Evolutionary conservation across 768 basidiomycete species (phyloP).

Genomic region (Gymnopilus dilepis): DNA sequence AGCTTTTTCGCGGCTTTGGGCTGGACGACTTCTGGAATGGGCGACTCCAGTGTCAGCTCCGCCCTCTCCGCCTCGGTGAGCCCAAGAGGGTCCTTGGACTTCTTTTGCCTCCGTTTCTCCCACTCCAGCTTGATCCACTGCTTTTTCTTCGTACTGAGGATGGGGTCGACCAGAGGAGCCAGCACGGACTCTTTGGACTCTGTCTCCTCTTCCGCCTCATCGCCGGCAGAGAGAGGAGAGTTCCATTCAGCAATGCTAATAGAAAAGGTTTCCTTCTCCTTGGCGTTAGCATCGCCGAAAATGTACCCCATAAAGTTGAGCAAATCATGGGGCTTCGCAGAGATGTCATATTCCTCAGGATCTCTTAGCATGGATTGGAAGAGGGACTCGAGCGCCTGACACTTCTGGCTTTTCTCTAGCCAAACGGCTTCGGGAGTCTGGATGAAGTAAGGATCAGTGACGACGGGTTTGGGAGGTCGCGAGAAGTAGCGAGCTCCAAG

Average conservation of each 20-base stretch:
- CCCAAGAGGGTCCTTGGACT: slow-evolving; percentile 9
- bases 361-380: slow-evolving; percentile 64
- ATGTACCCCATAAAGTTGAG: slow-evolving; percentile 46
- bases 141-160: slow-evolving; percentile 27
- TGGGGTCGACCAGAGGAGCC: slow-evolving; percentile 12
- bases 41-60: slow-evolving; percentile 17
- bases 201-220: background rate
- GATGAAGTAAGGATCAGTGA: slow-evolving; percentile 9
- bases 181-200: slow-evolving; percentile 7
- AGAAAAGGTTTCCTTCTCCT: slow-evolving; percentile 52
- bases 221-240: slow-evolving; percentile 31
- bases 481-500: background rate
- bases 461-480: slow-evolving; percentile 1
- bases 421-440: slow-evolving; percentile 35
- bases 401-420: slow-evolving; percentile 42
- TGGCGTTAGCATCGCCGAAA: slow-evolving; percentile 55
- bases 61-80: slow-evolving; percentile 14
- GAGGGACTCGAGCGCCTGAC: slow-evolving; percentile 56
- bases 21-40: slow-evolving; percentile 9
- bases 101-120: slow-evolving; percentile 23
- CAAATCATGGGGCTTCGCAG: slow-evolving; percentile 59
- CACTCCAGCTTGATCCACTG: slow-evolving; percentile 17
- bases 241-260: slow-evolving; percentile 62
- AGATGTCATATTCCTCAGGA: slow-evolving; percentile 46
- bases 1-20: slow-evolving; percentile 14